These are phyloP conservation scores for Huiozyma sinensis DNA, from an alignment of 805 yeast genomes.

Conservation along the genomic window DNA sequence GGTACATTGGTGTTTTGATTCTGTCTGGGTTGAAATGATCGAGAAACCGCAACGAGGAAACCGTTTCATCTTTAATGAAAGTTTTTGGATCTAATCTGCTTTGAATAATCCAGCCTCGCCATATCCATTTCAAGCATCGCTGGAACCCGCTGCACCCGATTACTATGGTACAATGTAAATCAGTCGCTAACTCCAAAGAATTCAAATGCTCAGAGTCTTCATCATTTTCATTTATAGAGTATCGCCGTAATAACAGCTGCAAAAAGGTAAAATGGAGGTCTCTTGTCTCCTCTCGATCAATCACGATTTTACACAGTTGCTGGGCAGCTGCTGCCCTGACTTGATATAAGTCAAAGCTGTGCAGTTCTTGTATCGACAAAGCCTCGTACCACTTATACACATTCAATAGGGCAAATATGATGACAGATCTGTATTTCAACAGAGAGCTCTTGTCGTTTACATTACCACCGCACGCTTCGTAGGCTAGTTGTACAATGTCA, in stretches of 20 bases:
- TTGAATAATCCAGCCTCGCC: conserved; percentile 91
- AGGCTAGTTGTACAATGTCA: conserved; percentile 47
- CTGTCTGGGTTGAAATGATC: conserved; percentile 74
- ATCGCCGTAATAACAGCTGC: conserved; percentile 69
- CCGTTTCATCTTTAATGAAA: conserved; percentile 53
- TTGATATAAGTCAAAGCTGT: conserved; percentile 53
- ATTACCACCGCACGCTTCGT: conserved; percentile 72
- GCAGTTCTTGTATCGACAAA: conserved; percentile 47
- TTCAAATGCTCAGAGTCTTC: conserved; percentile 53
- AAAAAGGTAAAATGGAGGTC: conserved; percentile 44
- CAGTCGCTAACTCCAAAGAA: conserved; percentile 79
- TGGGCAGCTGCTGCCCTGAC: conserved; percentile 64
- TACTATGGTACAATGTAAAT: conserved; percentile 66
- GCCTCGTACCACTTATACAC: conserved; percentile 73
- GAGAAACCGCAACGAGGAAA: conserved; percentile 41
- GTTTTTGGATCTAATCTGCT: conserved; percentile 56
- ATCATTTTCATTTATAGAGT: conserved; percentile 52
- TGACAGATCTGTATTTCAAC: conserved; percentile 52
- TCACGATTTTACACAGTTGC: conserved; percentile 55
- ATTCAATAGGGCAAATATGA: conserved; percentile 60
- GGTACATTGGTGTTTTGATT: conserved; percentile 76
- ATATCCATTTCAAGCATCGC: conserved; percentile 77
- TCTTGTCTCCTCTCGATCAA: conserved; percentile 47
- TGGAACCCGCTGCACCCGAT: conserved; percentile 78
- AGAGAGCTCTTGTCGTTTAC: conserved; percentile 45